Evolutionary conservation across 2,329 filamentous ascomycete genomes (phyloP).

Genomic region (Cadophora sp.): DNA sequence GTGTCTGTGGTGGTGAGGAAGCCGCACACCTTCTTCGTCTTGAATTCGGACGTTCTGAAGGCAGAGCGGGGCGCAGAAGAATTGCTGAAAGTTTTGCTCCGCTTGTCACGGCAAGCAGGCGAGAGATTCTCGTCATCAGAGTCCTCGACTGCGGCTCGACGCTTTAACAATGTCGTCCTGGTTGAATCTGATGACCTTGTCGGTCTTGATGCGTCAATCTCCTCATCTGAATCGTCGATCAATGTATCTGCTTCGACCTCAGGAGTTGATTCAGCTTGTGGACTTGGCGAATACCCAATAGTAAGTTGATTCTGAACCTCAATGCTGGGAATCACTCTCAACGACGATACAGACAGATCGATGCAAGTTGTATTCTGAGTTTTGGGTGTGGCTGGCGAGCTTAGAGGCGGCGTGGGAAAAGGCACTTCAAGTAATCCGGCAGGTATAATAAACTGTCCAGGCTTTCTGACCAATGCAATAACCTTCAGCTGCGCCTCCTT

Average conservation of each 20-base stretch:
- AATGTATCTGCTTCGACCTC: neutral
- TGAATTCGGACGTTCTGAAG: neutral
- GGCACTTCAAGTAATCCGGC: neutral
- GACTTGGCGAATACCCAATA: no score
- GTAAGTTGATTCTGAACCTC: neutral
- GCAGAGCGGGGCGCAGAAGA: no score
- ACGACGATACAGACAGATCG: no score
- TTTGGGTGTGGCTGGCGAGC: neutral
- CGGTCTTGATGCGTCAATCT: neutral
- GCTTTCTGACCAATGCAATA: neutral
- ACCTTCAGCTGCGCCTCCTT: neutral
- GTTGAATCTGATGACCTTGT: neutral
- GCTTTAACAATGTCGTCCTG: neutral
- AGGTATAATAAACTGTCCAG: neutral
- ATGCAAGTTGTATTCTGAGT: neutral
- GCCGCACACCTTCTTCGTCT: neutral
- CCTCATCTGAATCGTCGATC: neutral
- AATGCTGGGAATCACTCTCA: neutral
- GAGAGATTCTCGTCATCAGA: neutral
- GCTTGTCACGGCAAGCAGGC: neutral
- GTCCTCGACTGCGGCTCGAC: neutral
- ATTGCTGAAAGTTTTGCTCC: neutral
- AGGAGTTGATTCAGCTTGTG: no score
- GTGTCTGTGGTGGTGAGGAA: neutral
- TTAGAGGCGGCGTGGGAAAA: neutral